Evolutionary conservation across 768 basidiomycete genomes (phyloP).

Genomic region (Pisolithus marmoratus): DNA sequence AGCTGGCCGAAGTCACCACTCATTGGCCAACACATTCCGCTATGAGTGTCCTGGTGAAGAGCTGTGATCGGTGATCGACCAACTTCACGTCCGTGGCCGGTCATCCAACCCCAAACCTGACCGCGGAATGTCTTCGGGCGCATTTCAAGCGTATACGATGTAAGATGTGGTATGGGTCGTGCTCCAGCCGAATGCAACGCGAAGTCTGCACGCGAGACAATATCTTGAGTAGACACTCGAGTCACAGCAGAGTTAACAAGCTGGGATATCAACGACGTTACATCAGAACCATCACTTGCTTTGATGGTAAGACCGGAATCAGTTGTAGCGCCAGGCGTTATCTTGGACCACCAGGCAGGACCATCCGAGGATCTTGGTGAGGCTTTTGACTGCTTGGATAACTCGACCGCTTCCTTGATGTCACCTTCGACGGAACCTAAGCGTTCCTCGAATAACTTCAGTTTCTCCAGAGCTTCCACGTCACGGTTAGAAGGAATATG

Average conservation of each 20-base stretch:
- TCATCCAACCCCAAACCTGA: constrained; percentile 49
- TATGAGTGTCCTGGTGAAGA: constrained; percentile 77
- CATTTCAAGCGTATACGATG: constrained; percentile 72
- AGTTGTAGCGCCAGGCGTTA: constrained; percentile 40
- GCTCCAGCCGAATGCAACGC: constrained; percentile 83
- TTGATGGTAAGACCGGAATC: constrained; percentile 57
- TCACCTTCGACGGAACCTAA: constrained; percentile 55
- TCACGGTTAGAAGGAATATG: constrained; percentile 31
- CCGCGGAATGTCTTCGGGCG: constrained; percentile 44
- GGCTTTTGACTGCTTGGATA: constrained; percentile 46
- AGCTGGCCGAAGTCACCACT: constrained; percentile 71
- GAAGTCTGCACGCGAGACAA: constrained; percentile 76
- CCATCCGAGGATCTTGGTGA: constrained; percentile 30
- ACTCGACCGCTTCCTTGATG: constrained; percentile 68
- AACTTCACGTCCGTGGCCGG: constrained; percentile 54
- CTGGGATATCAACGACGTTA: constrained; percentile 61
- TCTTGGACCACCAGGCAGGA: constrained; percentile 70
- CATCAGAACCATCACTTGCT: constrained; percentile 68
- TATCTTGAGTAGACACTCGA: constrained; percentile 64
- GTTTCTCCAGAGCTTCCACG: constrained; percentile 50
- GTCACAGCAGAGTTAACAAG: constrained; percentile 76
- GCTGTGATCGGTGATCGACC: constrained; percentile 85
- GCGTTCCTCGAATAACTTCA: constrained; percentile 58
- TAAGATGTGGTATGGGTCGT: constrained; percentile 73
- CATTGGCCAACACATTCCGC: constrained; percentile 95